Base-by-base conservation (phyloP, 2,329 filamentous ascomycete genomes). In the Penicillium palitans region DNA sequence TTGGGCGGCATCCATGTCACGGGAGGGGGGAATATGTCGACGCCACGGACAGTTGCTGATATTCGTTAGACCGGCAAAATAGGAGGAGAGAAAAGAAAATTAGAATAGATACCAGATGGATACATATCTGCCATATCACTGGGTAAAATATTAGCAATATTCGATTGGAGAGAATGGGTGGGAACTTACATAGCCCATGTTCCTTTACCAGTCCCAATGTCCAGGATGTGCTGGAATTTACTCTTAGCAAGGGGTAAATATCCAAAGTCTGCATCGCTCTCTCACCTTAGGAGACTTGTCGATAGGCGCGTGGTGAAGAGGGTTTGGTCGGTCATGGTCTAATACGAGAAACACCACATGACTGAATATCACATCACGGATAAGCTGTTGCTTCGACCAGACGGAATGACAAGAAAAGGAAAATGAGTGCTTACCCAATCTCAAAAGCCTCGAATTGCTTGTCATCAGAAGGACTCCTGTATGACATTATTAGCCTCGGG, bases 1-100 rank as follows among this genome's bases (percentile, higher is more conserved):
- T 70, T 70, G 7, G 68, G 67, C 21, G 68, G 66, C 52, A 62
- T 62, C 66, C 66, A 70, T 7, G 53, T 47, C 12, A 58, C 54
- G 0, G 62, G 62, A 19, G 62, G 62, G 1, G 61, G 62, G 15
- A 67, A 70, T 6, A 70, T 58, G 48, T 70, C 68, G 21, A 70
- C 65, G 7, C 62, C 62, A 12, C 60, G 62, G 33, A 64, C 58
- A 31, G 50, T 55, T 39, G 60, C 61, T 63, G 29, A 13, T 2
- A 1, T 4, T 9, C 17, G 46, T 63, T 46, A 63, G 58, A n/a
- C 4, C 15, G 9, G 4, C 4, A 37, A 0, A 41, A 33, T 31
- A 54, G 1, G 40, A 25, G 17, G 13, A 15, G 42, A 25, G 5
- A 24, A 29, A n/a, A 21, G 6, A 19, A 24, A 19, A 24, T 15